Conservation (phyloP, 2,329 filamentous ascomycete species). For the Beauveria caledonica region DNA sequence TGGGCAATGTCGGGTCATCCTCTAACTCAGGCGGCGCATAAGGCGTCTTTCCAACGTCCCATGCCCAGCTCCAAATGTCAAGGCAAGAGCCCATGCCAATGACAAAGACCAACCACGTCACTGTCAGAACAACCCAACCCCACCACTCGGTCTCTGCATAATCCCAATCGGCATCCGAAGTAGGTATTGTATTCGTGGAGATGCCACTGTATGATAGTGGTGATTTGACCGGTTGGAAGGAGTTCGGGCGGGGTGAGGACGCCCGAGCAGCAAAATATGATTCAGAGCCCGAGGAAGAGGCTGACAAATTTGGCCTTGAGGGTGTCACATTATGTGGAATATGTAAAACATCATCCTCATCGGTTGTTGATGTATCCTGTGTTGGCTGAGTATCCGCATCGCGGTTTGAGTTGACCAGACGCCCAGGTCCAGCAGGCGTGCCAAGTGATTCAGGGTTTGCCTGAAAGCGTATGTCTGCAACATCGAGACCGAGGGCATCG, state of each 20-base stretch:
- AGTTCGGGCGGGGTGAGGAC: constrained; percentile 37
- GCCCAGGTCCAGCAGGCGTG: too few species aligned
- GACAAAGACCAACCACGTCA: constrained; percentile 94
- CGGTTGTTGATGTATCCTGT: constrained; percentile 57
- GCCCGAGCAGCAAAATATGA: constrained; percentile 48
- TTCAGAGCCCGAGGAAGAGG: constrained; percentile 49
- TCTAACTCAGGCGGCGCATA: constrained; percentile 93
- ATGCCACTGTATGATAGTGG: constrained; percentile 50
- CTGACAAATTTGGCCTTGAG: constrained; percentile 31
- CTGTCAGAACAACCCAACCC: constrained; percentile 87
- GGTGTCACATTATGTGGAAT: constrained; percentile 45
- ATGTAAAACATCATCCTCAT: constrained; percentile 71
- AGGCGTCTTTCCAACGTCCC: constrained; percentile 94
- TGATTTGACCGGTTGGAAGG: constrained; percentile 48
- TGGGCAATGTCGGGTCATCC: constrained; percentile 88
- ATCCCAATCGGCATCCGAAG: constrained; percentile 61
- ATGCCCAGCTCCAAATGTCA: constrained; percentile 96
- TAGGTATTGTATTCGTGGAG: constrained; percentile 38
- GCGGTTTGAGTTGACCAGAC: neutral
- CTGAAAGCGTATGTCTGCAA: constrained; percentile 27
- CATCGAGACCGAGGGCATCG: constrained; percentile 37
- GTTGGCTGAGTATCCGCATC: constrained; percentile 17
- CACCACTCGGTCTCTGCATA: constrained; percentile 96
- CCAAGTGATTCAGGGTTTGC: neutral
- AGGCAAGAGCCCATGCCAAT: constrained; percentile 94